Conservation (phyloP, 2,329 filamentous ascomycete species). For the Xylaria sp. region DNA sequence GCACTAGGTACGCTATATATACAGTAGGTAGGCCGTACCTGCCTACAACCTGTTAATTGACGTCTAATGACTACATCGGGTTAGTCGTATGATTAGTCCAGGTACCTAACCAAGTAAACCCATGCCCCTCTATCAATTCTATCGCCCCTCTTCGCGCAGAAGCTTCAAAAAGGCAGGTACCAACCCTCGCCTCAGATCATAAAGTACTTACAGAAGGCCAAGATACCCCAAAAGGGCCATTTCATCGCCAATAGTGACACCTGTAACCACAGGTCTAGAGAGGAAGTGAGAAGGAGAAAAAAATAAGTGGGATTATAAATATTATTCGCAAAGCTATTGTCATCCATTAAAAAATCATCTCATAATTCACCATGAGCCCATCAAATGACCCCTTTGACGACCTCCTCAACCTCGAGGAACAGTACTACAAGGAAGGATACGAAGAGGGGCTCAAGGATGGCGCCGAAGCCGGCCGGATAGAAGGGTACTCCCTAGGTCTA, state of each 20-base stretch:
- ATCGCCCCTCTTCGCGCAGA: neutral
- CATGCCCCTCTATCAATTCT: slow-evolving; percentile 17
- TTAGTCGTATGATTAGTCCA: slow-evolving; percentile 5
- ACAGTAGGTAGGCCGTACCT: too few relatives aligned
- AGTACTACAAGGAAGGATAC: slow-evolving; percentile 87
- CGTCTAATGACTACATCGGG: slow-evolving; percentile 3
- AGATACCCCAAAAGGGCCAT: neutral
- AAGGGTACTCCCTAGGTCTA: slow-evolving; percentile 90
- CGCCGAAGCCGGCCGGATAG: slow-evolving; percentile 78
- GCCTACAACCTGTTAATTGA: too few relatives aligned
- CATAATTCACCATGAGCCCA: slow-evolving; percentile 42
- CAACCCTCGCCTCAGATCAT: neutral
- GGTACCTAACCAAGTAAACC: too few relatives aligned
- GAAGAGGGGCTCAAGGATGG: slow-evolving; percentile 80
- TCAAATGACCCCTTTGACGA: slow-evolving; percentile 65
- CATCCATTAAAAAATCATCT: slow-evolving; percentile 57
- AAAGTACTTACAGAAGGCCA: neutral
- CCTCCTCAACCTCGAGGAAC: slow-evolving; percentile 69
- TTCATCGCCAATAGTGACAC: neutral
- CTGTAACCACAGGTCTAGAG: neutral
- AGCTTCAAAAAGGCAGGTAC: neutral
- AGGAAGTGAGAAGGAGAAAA: neutral
- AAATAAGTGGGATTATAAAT: slow-evolving; percentile 3
- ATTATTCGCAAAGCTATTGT: neutral
- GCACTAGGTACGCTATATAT: too few relatives aligned